These are phyloP conservation scores for Zhuliangozyma blackwelliae DNA, from an alignment of 1,139 yeast species.

Conservation along the genomic window DNA sequence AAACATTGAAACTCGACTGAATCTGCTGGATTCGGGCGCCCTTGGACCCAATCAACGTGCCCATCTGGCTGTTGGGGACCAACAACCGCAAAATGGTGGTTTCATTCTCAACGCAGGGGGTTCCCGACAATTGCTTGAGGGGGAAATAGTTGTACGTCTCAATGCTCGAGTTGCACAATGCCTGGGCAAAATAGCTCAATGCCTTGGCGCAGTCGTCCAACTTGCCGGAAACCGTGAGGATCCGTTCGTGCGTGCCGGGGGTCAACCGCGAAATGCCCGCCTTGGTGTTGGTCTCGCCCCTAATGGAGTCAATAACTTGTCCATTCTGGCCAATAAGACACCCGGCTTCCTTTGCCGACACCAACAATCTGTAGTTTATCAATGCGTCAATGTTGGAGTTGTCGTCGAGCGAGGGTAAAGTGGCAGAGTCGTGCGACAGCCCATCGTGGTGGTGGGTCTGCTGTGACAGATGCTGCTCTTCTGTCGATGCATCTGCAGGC, in stretches of 20 bases:
- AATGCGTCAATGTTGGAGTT: constrained; percentile 32
- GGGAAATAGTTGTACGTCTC: constrained; percentile 56
- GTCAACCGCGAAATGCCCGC: constrained; percentile 86
- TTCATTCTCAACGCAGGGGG: constrained; percentile 48
- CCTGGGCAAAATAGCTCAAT: constrained; percentile 65
- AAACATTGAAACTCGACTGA: constrained; percentile 65
- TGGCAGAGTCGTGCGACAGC: constrained; percentile 15
- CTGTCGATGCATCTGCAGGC: neutral
- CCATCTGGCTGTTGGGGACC: constrained; percentile 85
- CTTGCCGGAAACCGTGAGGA: constrained; percentile 78
- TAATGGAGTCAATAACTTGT: constrained; percentile 68
- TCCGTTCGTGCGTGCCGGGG: constrained; percentile 80
- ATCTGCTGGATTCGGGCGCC: constrained; percentile 80
- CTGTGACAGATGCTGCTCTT: neutral
- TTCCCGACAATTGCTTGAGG: constrained; percentile 52
- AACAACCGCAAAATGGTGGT: constrained; percentile 64
- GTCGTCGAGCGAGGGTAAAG: constrained; percentile 29
- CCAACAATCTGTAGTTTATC: constrained; percentile 63
- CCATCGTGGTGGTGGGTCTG: neutral
- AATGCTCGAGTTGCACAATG: constrained; percentile 43
- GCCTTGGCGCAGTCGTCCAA: constrained; percentile 72
- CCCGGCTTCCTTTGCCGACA: constrained; percentile 86
- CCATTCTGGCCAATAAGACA: constrained; percentile 89
- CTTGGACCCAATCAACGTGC: constrained; percentile 82
- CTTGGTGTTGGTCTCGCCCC: constrained; percentile 75